These are phyloP conservation scores for Crithidia bombi DNA, from an alignment of 208 protist genomes.

Conservation along the genomic window DNA sequence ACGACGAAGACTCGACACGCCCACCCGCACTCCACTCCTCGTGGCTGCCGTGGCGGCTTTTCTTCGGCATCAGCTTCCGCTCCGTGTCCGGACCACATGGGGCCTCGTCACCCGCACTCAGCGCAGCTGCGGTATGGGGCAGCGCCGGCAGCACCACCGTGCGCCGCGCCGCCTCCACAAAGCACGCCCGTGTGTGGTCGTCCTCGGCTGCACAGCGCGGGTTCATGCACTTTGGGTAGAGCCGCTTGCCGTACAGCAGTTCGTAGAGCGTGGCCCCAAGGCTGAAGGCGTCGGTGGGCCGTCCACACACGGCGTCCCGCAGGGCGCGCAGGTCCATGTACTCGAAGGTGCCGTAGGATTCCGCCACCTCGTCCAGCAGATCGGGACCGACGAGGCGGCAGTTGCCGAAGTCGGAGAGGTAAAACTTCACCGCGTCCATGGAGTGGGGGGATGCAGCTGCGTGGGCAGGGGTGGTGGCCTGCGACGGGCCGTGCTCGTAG, in stretches of 20 bases:
- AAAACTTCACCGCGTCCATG: conserved; percentile 70
- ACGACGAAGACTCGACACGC: background rate
- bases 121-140: background rate
- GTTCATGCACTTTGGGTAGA: conserved; percentile 75
- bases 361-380: conserved; percentile 45
- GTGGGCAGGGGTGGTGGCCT: background rate
- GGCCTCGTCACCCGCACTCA: background rate
- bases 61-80: background rate
- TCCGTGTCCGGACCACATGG: background rate
- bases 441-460: background rate
- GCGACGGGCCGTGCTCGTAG: conserved; percentile 63
- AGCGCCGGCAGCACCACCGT: conserved; percentile 46
- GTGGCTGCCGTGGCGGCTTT: background rate
- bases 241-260: conserved; percentile 61
- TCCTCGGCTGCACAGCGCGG: conserved; percentile 47
- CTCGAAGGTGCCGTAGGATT: conserved; percentile 81
- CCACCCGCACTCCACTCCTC: background rate
- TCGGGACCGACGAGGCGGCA: conserved; percentile 71
- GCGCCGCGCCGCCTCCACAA: conserved; percentile 58
- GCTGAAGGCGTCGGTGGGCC: conserved; percentile 80
- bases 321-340: conserved; percentile 89
- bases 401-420: conserved; percentile 90
- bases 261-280: conserved; percentile 83
- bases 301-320: conserved; percentile 62
- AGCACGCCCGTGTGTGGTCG: conserved; percentile 77